phyloP scores from a whole-genome alignment of 768 basidiomycete genomes.

The Naganishia antarctica region DNA sequence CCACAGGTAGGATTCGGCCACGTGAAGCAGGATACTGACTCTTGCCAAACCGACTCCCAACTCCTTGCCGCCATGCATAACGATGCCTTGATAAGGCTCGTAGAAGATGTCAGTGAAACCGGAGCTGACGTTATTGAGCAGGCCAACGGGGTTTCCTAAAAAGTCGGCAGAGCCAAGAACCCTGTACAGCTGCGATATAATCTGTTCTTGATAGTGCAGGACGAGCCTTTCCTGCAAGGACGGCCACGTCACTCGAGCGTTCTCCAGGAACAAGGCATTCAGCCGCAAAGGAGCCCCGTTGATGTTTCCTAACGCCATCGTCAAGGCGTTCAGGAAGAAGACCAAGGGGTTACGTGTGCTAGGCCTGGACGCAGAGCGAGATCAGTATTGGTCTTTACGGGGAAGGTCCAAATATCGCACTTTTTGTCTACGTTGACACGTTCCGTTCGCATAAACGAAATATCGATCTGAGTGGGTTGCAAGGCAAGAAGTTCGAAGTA shows the following conservation, averaged over 20 bases:
- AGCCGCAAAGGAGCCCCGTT: slow-evolving; percentile 91
- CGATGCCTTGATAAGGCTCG: slow-evolving; percentile 92
- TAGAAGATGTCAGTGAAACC: slow-evolving; percentile 98
- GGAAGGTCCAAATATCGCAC: slow-evolving; percentile 53
- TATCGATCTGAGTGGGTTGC: slow-evolving; percentile 82
- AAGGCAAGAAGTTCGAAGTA: slow-evolving; percentile 95
- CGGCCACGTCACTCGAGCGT: slow-evolving; percentile 79
- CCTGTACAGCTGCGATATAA: slow-evolving; percentile 87
- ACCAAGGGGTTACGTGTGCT: slow-evolving; percentile 76
- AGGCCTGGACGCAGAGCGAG: slow-evolving; percentile 31
- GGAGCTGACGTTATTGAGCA: slow-evolving; percentile 97
- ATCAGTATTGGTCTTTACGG: not conserved
- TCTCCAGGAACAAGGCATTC: slow-evolving; percentile 89
- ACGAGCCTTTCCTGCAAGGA: slow-evolving; percentile 77
- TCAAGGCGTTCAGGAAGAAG: slow-evolving; percentile 85
- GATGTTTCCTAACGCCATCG: slow-evolving; percentile 94
- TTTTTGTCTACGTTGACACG: slow-evolving; percentile 87
- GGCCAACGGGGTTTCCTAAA: slow-evolving; percentile 69
- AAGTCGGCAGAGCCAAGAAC: slow-evolving; percentile 98
- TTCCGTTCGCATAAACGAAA: slow-evolving; percentile 98
- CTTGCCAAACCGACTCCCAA: slow-evolving; percentile 91
- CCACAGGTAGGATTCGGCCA: too few relatives aligned
- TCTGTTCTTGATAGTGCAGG: slow-evolving; percentile 89
- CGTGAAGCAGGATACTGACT: slow-evolving; percentile 51
- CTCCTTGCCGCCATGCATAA: slow-evolving; percentile 93